Evolutionary conservation across 202 grass and related monocot species (phyloP).

Genomic region (Digitaria exilis): DNA sequence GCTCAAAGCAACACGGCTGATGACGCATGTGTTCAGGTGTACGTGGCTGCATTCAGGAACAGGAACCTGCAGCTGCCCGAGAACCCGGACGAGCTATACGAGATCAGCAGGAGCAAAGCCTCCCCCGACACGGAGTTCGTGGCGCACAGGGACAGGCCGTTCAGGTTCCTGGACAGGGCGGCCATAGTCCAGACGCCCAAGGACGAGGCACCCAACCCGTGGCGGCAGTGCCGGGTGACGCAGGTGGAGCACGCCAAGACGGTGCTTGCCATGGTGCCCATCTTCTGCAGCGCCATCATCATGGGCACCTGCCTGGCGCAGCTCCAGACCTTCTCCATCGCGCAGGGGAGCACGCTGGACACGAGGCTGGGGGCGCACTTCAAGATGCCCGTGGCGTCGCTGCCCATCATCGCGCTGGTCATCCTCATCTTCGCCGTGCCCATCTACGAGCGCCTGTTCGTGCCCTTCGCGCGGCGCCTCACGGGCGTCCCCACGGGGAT

Average conservation of each 20-base stretch:
- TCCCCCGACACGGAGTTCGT: constrained; percentile 47
- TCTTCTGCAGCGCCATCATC: constrained; percentile 71
- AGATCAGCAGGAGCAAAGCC: constrained; percentile 47
- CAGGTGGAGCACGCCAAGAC: constrained; percentile 76
- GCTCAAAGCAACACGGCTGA: too few species aligned
- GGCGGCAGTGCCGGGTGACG: constrained; percentile 59
- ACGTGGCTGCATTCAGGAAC: constrained; percentile 53
- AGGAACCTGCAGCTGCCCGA: constrained; percentile 41
- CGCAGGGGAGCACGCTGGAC: constrained; percentile 64
- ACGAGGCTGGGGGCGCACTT: neutral
- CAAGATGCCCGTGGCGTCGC: constrained; percentile 44
- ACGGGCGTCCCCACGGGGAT: constrained; percentile 61
- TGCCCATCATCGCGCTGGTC: constrained; percentile 61
- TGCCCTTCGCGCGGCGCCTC: constrained; percentile 58
- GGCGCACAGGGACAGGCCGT: constrained; percentile 43
- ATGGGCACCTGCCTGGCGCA: constrained; percentile 69
- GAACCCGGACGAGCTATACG: constrained; percentile 53
- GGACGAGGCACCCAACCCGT: constrained; percentile 27
- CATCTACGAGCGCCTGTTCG: constrained; percentile 68
- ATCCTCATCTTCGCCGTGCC: constrained; percentile 64
- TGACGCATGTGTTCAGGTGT: constrained; percentile 57
- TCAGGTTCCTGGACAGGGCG: constrained; percentile 71
- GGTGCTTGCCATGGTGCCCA: constrained; percentile 68
- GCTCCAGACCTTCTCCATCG: constrained; percentile 80
- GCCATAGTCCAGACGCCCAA: constrained; percentile 34